Evolutionary conservation across 768 basidiomycete genomes (phyloP).

Genomic region (Strobilomyces confusus): DNA sequence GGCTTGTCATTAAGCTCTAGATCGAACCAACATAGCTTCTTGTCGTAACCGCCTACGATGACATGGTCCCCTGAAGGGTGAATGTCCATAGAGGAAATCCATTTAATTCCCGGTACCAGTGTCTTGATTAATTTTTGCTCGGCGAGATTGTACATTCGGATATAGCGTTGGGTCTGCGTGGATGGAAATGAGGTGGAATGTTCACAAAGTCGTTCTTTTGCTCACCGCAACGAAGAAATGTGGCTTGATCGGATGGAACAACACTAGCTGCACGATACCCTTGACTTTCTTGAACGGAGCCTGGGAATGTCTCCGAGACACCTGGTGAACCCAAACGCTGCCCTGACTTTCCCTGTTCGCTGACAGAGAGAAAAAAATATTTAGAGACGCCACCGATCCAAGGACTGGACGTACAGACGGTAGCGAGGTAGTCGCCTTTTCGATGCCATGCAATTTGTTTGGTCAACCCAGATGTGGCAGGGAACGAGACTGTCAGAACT

Average conservation of each 20-base stretch:
- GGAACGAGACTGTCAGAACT: constrained; percentile 58
- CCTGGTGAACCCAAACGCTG: constrained; percentile 93
- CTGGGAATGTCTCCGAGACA: constrained; percentile 91
- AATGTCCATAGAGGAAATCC: constrained; percentile 97
- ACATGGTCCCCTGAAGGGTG: constrained; percentile 96
- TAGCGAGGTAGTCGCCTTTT: constrained; percentile 92
- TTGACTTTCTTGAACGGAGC: constrained; percentile 96
- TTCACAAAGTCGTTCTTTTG: constrained; percentile 16
- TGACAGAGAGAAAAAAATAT: constrained; percentile 25
- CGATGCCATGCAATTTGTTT: constrained; percentile 91
- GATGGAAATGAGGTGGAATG: constrained; percentile 8
- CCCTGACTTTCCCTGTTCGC: constrained; percentile 69
- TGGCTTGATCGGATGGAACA: constrained; percentile 93
- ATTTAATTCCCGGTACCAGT: constrained; percentile 89
- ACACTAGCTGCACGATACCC: constrained; percentile 83
- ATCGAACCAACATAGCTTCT: constrained; percentile 98
- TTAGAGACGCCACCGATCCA: constrained; percentile 5
- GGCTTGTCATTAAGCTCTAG: constrained; percentile 94
- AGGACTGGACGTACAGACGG: constrained; percentile 72
- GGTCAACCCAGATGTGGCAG: constrained; percentile 61
- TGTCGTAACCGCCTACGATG: constrained; percentile 96
- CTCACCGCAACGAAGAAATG: constrained; percentile 97
- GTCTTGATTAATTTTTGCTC: constrained; percentile 94
- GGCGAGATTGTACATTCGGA: constrained; percentile 90
- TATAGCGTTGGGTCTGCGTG: constrained; percentile 88